These are phyloP conservation scores for Keqinozyma sinolaborantium DNA, from an alignment of 1,139 yeast genomes.

Conservation along the genomic window DNA sequence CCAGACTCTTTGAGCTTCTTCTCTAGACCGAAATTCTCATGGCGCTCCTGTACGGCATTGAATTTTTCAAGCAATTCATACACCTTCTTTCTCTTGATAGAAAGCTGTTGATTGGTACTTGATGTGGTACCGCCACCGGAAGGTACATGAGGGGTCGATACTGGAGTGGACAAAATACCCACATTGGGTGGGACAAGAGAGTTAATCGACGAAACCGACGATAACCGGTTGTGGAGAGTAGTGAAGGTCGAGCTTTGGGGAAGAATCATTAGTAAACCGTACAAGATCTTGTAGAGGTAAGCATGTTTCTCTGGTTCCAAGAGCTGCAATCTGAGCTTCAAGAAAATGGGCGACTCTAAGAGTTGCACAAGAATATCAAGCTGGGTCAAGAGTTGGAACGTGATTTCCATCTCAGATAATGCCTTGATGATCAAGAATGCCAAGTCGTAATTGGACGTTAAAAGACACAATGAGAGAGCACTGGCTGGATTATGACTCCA, in stretches of 20 bases:
- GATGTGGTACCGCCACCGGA: background rate
- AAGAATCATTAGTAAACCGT: slow-evolving; percentile 88
- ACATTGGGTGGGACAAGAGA: slow-evolving; percentile 13
- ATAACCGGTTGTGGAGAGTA: slow-evolving; percentile 72
- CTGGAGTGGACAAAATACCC: slow-evolving; percentile 11
- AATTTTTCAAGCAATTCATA: slow-evolving; percentile 62
- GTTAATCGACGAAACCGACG: slow-evolving; percentile 35
- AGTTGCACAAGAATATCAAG: slow-evolving; percentile 78
- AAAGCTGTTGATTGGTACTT: slow-evolving; percentile 21
- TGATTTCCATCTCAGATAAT: slow-evolving; percentile 71
- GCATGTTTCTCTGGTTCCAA: slow-evolving; percentile 85
- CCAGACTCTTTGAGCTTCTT: slow-evolving; percentile 12
- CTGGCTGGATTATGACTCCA: slow-evolving; percentile 96
- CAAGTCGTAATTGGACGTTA: slow-evolving; percentile 86
- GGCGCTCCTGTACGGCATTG: slow-evolving; percentile 54
- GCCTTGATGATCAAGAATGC: slow-evolving; percentile 78
- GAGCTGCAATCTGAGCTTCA: slow-evolving; percentile 80
- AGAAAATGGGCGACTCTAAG: slow-evolving; percentile 80
- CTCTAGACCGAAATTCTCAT: slow-evolving; percentile 27
- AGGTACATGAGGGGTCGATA: slow-evolving; percentile 10
- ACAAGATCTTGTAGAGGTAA: slow-evolving; percentile 78
- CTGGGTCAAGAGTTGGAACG: slow-evolving; percentile 69
- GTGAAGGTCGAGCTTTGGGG: slow-evolving; percentile 96
- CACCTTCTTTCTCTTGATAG: slow-evolving; percentile 40
- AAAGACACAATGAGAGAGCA: slow-evolving; percentile 76